A percentile compares a stretch with the other conserved stretches of the same genome.
phyloP scores from a whole-genome alignment of 192 early-diverging fungal species.

The Coemansia sp. region DNA sequence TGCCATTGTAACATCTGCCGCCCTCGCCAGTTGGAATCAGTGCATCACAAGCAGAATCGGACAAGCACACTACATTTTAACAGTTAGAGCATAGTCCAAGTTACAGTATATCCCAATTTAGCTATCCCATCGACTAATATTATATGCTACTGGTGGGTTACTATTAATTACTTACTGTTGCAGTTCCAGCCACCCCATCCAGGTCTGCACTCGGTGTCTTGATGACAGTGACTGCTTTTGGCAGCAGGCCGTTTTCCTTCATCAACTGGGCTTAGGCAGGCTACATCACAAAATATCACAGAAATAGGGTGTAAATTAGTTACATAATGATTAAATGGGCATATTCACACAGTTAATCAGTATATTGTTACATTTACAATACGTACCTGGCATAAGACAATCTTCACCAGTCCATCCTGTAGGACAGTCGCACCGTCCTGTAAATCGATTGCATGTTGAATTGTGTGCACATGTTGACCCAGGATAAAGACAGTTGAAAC shows the following conservation, averaged over 20 bases:
- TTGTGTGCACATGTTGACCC: constrained; percentile 74
- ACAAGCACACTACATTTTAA: constrained; percentile 58
- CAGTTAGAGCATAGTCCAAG: too few relatives aligned
- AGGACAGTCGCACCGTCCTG: constrained; percentile 75
- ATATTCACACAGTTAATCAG: not conserved
- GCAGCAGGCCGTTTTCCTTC: constrained; percentile 62
- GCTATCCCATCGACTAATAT: not conserved
- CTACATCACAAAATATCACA: constrained; percentile 37
- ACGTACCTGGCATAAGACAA: constrained; percentile 65
- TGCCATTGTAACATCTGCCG: constrained; percentile 77
- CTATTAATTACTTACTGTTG: constrained; percentile 59
- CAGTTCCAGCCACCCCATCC: constrained; percentile 96
- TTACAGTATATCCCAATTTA: not conserved
- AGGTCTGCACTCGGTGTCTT: constrained; percentile 73
- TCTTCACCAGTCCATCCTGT: constrained; percentile 80
- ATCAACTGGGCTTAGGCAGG: constrained; percentile 71
- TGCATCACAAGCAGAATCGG: constrained; percentile 65
- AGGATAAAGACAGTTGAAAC: constrained; percentile 84
- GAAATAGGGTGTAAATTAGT: not conserved
- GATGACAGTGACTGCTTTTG: constrained; percentile 51
- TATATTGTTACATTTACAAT: not conserved
- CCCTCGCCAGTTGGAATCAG: constrained; percentile 68
- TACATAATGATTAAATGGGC: not conserved
- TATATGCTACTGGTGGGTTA: not conserved
- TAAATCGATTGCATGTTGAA: constrained; percentile 70